Evolutionary conservation across 768 basidiomycete species (phyloP), one percentile per base, ranked within the genome.

Genomic region (Lactifluus hygrophoroides): DNA sequence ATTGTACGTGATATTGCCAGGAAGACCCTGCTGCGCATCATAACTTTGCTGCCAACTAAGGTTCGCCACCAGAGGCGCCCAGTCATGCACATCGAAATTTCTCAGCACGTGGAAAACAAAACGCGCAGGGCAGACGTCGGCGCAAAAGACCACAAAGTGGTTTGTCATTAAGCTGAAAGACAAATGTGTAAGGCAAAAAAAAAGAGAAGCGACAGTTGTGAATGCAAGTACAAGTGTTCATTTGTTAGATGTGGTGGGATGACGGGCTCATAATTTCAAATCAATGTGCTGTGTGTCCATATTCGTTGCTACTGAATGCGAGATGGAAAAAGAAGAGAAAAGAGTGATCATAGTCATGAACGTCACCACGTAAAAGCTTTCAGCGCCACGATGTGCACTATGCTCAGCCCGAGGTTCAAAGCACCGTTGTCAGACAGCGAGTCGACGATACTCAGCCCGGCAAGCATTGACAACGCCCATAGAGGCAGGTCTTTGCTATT

Each of bases 401-500:
- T 23, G 0, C 71, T 75, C 16, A 82, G 68, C 32, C 73, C 57
- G 1, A 74, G 38, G 0, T 78, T 76, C 16, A 72, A 64, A 51
- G 62, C 55, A 10, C 77, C 58, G 21, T 66, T 68, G 46, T 79
- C 77, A 25, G 74, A 75, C 67, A 76, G 69, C 13, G 76, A 78
- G 68, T 82, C 81, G 21, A 70, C 56, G 27, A 80, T 64, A 2
- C 78, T 78, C 1, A 76, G 70, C 1, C 65, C 60, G 8, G 72
- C 67, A 38, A 76, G 66, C 14, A 66, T 53, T 0, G 57, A 68
- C 52, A 71, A 46, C 4, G 71, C 51, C 27, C 68, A 53, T 2
- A 68, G 65, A 37, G 69, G 69, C 7, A 66, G 51, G 13, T 54
- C 65, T 0, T 59, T 47, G 11, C 52, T 56, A 17, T 60, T 35